Conservation (phyloP, 2,329 filamentous ascomycete genomes). For the Plectosphaerella plurivora region DNA sequence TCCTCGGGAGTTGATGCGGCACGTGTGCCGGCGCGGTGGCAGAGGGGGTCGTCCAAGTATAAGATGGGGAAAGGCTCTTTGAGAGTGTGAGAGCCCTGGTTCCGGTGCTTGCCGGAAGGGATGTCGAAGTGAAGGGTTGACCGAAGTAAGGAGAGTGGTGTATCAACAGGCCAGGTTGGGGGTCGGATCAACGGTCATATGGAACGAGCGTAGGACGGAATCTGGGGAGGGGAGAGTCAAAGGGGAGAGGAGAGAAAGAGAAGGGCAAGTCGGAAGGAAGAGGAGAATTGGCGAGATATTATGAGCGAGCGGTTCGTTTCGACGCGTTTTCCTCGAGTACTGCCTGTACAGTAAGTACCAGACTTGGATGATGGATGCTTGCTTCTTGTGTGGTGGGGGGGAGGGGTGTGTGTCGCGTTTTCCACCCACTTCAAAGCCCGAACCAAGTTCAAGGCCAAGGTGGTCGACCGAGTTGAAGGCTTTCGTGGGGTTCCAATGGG, state of each 20-base stretch:
- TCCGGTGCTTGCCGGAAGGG: too few relatives aligned
- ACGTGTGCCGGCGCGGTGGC: neutral
- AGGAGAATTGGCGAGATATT: neutral
- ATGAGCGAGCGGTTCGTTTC: neutral
- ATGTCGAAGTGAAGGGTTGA: too few relatives aligned
- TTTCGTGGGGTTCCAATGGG: slow-evolving; percentile 7
- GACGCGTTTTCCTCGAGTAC: neutral
- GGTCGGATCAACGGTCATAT: too few relatives aligned
- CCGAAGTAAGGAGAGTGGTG: too few relatives aligned
- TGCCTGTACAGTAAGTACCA: neutral
- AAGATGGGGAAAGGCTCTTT: too few relatives aligned
- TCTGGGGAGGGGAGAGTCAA: neutral
- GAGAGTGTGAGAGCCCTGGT: too few relatives aligned
- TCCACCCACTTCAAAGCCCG: too few relatives aligned
- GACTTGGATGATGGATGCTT: neutral
- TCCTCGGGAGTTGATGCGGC: neutral
- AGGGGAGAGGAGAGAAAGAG: neutral
- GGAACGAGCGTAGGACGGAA: too few relatives aligned
- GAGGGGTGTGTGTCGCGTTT: neutral
- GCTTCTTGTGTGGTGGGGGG: neutral
- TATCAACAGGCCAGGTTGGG: too few relatives aligned
- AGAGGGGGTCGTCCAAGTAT: neutral
- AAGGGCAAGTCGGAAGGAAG: neutral
- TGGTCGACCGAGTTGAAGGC: slow-evolving; percentile 17
- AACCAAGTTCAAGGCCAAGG: slow-evolving; percentile 13